Evolutionary conservation across 768 basidiomycete genomes (phyloP), one percentile per base, ranked within the genome.

Genomic region (Pleurotus salmoneostramineus): DNA sequence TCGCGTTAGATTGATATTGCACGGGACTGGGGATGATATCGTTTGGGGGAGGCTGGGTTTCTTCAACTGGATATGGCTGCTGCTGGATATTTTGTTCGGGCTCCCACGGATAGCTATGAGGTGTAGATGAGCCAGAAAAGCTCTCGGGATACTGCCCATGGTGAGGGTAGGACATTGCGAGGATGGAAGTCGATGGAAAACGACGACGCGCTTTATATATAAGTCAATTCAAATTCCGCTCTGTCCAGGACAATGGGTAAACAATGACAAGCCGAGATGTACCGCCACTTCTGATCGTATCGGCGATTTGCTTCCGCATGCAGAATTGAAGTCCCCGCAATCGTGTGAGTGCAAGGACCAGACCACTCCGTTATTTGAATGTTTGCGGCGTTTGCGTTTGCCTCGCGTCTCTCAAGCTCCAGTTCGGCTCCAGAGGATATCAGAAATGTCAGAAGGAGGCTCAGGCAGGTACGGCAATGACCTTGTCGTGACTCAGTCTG

Each of bases 81-180:
- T 73, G 68, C 61, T 77, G 68, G 63, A 69, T 73, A 61, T 47
- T 54, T 56, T 58, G 52, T 14, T 51, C 56, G 50, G 46, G 40
- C 50, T 68, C 72, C 73, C 74, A 74, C 57, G 74, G 74, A 69
- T 66, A 76, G 56, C 62, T 71, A 64, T 72, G 73, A 8, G 82
- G 80, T 10, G 81, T 81, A 31, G 80, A 67, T 47, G 82, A 76
- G 63, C 72, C 73, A 32, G 81, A 78, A 67, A 74, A 74, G 66
- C 75, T 72, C 68, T 80, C 80, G 62, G 72, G 67, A 70, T 74
- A 77, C 62, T 77, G 75, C 61, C 66, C 66, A 64, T 67, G 76
- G 60, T 69, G 77, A 61, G 75, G 74, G 71, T 76, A 81, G 66
- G 81, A 80, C 80, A 81, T 82, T 54, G 56, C 48, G 56, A 48